These are phyloP conservation scores for Somion occarium DNA, from an alignment of 1,284 basidiomycete genomes.

Conservation along the genomic window DNA sequence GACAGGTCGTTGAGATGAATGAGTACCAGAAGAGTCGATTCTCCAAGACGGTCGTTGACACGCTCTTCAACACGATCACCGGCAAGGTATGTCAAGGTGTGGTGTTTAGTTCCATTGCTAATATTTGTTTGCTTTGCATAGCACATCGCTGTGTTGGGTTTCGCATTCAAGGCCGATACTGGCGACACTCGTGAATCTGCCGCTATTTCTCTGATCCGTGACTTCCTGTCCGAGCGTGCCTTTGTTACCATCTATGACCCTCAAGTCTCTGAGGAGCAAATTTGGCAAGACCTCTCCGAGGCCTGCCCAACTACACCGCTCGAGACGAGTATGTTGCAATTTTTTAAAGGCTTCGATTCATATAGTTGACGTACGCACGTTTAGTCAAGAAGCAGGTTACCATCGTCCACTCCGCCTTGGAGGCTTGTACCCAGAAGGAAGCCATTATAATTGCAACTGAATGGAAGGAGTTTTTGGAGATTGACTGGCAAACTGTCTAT, in stretches of 20 bases:
- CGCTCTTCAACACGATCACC: slow-evolving; percentile 97
- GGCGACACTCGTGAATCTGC: slow-evolving; percentile 97
- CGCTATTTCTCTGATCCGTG: slow-evolving; percentile 91
- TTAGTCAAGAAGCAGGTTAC: slow-evolving; percentile 86
- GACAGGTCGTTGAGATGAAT: slow-evolving; percentile 92
- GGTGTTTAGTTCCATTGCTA: slow-evolving; percentile 12
- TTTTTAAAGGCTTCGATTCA: neutral
- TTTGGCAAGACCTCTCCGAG: slow-evolving; percentile 72
- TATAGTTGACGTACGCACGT: neutral
- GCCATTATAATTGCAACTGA: slow-evolving; percentile 92
- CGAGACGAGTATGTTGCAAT: slow-evolving; percentile 47
- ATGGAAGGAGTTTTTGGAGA: slow-evolving; percentile 92
- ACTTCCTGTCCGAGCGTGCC: slow-evolving; percentile 91
- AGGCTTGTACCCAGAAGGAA: slow-evolving; percentile 87
- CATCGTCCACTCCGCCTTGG: slow-evolving; percentile 72
- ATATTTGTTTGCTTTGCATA: slow-evolving; percentile 36
- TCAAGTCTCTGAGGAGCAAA: slow-evolving; percentile 70
- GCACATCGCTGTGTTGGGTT: slow-evolving; percentile 95
- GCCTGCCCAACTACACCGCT: slow-evolving; percentile 56
- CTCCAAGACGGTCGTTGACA: slow-evolving; percentile 88
- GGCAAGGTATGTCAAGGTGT: slow-evolving; percentile 63
- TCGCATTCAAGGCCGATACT: slow-evolving; percentile 95
- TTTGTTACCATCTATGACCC: slow-evolving; percentile 91
- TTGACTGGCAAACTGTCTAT: slow-evolving; percentile 90
- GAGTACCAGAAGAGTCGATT: slow-evolving; percentile 93